Evolutionary conservation across 352 stramenopile genomes (phyloP).

Genomic region (Globisporangium mamillatum): DNA sequence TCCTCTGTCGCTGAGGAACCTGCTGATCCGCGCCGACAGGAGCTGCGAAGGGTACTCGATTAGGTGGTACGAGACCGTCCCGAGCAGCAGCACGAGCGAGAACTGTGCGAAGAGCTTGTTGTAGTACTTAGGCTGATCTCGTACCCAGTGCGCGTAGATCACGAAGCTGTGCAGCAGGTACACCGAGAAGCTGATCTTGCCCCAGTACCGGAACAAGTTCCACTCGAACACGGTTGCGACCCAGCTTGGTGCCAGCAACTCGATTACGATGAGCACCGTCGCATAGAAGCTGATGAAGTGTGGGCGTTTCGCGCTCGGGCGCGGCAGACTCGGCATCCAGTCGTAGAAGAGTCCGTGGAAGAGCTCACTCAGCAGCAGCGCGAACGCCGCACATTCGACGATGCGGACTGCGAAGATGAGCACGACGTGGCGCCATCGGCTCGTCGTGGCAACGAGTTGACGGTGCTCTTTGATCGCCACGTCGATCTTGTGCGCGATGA

Average conservation of each 20-base stretch:
- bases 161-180: slow-evolving; percentile 52
- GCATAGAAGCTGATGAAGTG: slow-evolving; percentile 25
- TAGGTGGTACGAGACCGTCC: slow-evolving; percentile 33
- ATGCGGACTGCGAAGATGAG: neutral
- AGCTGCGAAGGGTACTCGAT: slow-evolving; percentile 50
- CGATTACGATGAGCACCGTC: slow-evolving; percentile 29
- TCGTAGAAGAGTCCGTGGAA: slow-evolving; percentile 27
- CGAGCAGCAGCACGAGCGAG: slow-evolving; percentile 26
- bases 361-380: slow-evolving; percentile 22
- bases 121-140: slow-evolving; percentile 27
- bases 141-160: slow-evolving; percentile 22
- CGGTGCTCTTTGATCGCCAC: slow-evolving; percentile 9
- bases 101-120: slow-evolving; percentile 36
- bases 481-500: slow-evolving; percentile 25
- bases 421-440: neutral
- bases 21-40: slow-evolving; percentile 31
- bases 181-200: slow-evolving; percentile 42
- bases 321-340: slow-evolving; percentile 16
- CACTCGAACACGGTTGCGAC: slow-evolving; percentile 32
- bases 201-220: slow-evolving; percentile 27
- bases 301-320: neutral
- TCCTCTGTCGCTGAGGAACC: slow-evolving; percentile 2
- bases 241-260: slow-evolving; percentile 31
- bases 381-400: slow-evolving; percentile 18
- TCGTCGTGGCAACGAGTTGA: slow-evolving; percentile 5